Base-by-base conservation (phyloP, 164 flowering plant species). In the Vitis labrusca region DNA sequence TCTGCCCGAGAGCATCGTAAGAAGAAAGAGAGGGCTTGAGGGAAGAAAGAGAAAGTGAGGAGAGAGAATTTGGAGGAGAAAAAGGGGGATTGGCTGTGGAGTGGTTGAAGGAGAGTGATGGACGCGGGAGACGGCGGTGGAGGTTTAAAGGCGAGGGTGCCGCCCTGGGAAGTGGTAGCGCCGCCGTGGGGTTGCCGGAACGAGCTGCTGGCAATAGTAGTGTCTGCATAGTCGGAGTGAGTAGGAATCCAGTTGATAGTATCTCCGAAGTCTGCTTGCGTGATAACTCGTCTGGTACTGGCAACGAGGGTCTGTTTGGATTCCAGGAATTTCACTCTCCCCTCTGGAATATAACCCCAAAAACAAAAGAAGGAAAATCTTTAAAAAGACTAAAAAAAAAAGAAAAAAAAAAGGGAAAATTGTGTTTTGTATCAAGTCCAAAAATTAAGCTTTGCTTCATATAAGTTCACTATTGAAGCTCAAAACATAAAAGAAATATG, bases 161-260 rank as follows among this genome's bases (percentile, higher is more conserved):
- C 60, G 63, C 64, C 63, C 63, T 12, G 14, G 19, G 3, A 53
- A 51, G 70, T 49, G 79, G 73, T 37, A 72, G 70, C 66, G 72
- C 59, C 17, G 74, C 1, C 19, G 77, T 5, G 32, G 55, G 67
- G 44, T 44, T 59, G 77, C 70, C 79, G 76, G 82, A 62, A 68
- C 80, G 77, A 64, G 73, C 68, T 37, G 84, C 79, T 75, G 90
- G 91, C 74, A 74, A 70, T n/a, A 85, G 79, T 8, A 91, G 83
- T 68, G 86, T 74, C 64, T 85, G 93, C 96, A 87, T 91, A 49
- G 17, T 68, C 70, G 19, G 10, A 16, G 61, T 7, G 67, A 3
- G 50, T 9, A 63, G 67, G 50, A 60, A 15, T 32, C 44, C 0
- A 32, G 44, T 32, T 32, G 44, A 32, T 3, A 7, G 44, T 32